Evolutionary conservation across 176 grass and related monocot genomes (phyloP), one percentile per base, ranked within the genome.

Genomic region (Carex kokanica): DNA sequence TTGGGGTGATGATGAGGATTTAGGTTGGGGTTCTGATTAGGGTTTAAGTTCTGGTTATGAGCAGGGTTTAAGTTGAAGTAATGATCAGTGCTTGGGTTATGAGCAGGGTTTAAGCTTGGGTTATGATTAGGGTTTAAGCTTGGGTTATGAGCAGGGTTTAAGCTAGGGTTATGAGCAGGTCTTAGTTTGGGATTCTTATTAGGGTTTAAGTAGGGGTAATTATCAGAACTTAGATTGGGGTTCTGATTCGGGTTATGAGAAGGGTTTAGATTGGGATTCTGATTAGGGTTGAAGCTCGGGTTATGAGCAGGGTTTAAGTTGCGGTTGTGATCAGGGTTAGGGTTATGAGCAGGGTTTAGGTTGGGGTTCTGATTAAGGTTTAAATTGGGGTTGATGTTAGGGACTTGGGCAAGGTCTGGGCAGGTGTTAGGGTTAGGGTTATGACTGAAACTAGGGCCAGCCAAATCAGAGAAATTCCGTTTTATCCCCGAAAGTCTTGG

Each of bases 331-430:
- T 53, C 16, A 77, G 25, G 73, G 73, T 54, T 54, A 32, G 47
- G 47, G 0, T 31, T 52, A 2, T 77, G 72, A 77, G 1, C 4
- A 7, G 23, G 12, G 47, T 77, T 24, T 77, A 54, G 13, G 72
- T 17, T 77, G 72, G 21, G 72, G 47, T 77, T 54, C 20, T 77
- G 20, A 77, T 55, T 54, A 16, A 24, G 49, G 72, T 77, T 55
- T 54, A 77, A 77, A 14, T 31, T 25, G 24, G 72, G 45, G 14
- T 54, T 24, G 54, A 9, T 31, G 21, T 77, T 77, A 17, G 47
- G 24, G 12, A 55, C 55, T 55, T 27, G 47, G 8, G 5, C 10
- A 32, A 25, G 23, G 73, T 77, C 24, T 25, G 5, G 47, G 24
- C 12, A 5, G 12, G 23, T 23, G 24, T 77, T 54, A 16, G 23